Conservation (phyloP, 2,329 filamentous ascomycete genomes). For the Aspergillus sp. region DNA sequence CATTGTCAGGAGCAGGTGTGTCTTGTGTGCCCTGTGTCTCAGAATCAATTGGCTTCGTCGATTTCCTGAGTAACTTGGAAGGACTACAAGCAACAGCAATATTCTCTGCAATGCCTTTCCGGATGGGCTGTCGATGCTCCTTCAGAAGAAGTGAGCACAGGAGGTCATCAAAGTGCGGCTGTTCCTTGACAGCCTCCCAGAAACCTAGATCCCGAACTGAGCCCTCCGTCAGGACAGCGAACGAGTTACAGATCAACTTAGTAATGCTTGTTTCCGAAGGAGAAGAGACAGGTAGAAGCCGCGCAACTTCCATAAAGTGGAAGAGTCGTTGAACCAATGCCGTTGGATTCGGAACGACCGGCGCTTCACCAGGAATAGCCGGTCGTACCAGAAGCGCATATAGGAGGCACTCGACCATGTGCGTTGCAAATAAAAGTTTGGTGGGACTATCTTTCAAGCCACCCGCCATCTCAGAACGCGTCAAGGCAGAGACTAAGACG, state of each 20-base stretch:
- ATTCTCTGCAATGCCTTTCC: constrained; percentile 43
- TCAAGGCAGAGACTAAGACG: constrained; percentile 63
- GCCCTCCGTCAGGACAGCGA: constrained; percentile 53
- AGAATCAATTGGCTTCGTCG: constrained; percentile 18
- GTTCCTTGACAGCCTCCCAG: constrained; percentile 48
- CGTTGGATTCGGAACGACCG: constrained; percentile 38
- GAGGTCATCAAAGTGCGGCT: constrained; percentile 40
- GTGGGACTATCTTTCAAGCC: constrained; percentile 48
- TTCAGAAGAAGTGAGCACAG: constrained; percentile 47
- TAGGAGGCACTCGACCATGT: constrained; percentile 60
- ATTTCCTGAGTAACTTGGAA: constrained; percentile 34
- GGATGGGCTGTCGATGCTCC: constrained; percentile 44
- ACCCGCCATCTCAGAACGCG: constrained; percentile 57
- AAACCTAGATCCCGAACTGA: constrained; percentile 50
- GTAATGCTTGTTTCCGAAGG: constrained; percentile 26
- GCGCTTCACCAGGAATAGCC: constrained; percentile 27
- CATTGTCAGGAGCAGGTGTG: constrained; percentile 25
- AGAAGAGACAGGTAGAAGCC: constrained; percentile 16
- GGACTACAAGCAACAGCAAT: constrained; percentile 41
- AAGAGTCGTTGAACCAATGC: constrained; percentile 41
- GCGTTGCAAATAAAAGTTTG: constrained; percentile 53
- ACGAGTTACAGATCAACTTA: constrained; percentile 46
- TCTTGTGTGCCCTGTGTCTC: constrained; percentile 20
- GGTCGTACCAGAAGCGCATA: constrained; percentile 52
- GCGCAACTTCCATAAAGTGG: constrained; percentile 35